phyloP scores from a whole-genome alignment of 139 green algal species.

The Mychonastes homosphaera region DNA sequence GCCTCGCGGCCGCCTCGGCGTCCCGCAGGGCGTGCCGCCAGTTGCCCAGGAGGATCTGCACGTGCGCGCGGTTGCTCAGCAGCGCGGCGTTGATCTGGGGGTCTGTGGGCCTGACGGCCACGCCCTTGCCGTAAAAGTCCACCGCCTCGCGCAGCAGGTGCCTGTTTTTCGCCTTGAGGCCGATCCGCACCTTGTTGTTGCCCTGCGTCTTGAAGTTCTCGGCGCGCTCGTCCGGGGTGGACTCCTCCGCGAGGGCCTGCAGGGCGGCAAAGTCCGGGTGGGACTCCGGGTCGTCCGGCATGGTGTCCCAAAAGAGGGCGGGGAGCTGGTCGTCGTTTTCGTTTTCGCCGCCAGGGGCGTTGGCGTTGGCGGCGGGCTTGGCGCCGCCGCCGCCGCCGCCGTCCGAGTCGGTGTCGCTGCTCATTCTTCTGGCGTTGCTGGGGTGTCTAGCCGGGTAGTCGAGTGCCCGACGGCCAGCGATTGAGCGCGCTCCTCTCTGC shows the following conservation, averaged over 20 bases:
- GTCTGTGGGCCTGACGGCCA: slow-evolving; percentile 30
- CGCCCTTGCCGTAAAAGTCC: slow-evolving; percentile 56
- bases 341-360: background rate
- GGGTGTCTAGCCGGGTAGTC: background rate
- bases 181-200: slow-evolving; percentile 57
- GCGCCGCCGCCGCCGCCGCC: background rate
- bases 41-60: slow-evolving; percentile 67
- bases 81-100: slow-evolving; percentile 35
- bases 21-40: slow-evolving; percentile 59
- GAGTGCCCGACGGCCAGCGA: too few relatives aligned
- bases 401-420: slow-evolving; percentile 10
- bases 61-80: slow-evolving; percentile 66
- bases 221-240: slow-evolving; percentile 53
- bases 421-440: background rate
- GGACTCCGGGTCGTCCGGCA: slow-evolving; percentile 44
- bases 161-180: slow-evolving; percentile 57
- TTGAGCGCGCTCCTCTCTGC: too few relatives aligned
- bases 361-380: background rate
- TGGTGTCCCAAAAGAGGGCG: slow-evolving; percentile 56
- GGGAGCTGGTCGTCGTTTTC: slow-evolving; percentile 29
- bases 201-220: slow-evolving; percentile 64
- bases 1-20: slow-evolving; percentile 25
- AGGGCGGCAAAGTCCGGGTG: slow-evolving; percentile 54
- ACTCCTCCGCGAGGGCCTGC: slow-evolving; percentile 56
- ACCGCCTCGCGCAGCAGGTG: slow-evolving; percentile 62